Evolutionary conservation across 2,329 filamentous ascomycete genomes (phyloP).

Genomic region (Aspergillus ruber): DNA sequence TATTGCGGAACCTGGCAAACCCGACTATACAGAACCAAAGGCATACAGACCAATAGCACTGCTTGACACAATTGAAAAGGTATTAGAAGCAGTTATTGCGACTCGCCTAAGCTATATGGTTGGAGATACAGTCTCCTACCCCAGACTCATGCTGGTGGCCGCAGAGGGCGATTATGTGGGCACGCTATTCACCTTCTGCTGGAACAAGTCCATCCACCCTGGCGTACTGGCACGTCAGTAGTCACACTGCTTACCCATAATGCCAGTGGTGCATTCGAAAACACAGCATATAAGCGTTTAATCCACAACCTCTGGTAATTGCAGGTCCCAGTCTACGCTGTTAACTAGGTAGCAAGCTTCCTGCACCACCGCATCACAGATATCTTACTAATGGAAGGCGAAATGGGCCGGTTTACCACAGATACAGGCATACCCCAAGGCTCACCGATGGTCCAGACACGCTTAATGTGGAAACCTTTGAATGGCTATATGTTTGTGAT

Average conservation of each 20-base stretch:
- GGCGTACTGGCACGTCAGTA: not conserved
- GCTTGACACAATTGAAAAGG: conserved; percentile 11
- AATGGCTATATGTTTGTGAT: not conserved
- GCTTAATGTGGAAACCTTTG: not conserved
- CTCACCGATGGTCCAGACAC: not conserved
- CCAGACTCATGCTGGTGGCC: not conserved
- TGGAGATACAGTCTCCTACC: conserved; percentile 5
- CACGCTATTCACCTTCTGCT: conserved; percentile 2
- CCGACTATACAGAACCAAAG: conserved; percentile 11
- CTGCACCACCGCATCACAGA: conserved; percentile 1
- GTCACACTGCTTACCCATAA: not conserved
- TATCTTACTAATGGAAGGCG: not conserved
- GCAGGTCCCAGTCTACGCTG: conserved; percentile 3
- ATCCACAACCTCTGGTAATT: not conserved
- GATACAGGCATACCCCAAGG: not conserved
- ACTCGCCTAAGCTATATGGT: conserved; percentile 9
- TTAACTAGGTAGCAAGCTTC: conserved; percentile 15
- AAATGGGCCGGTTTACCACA: not conserved
- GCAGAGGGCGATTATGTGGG: not conserved
- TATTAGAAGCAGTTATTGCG: conserved; percentile 12
- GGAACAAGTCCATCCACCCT: not conserved
- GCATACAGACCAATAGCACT: conserved; percentile 13
- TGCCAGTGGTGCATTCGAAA: not conserved
- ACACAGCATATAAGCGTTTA: not conserved
- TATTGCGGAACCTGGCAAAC: conserved; percentile 16